Percentiles rank a stretch among this genome's conserved stretches.
phyloP scores from a whole-genome alignment of 345 rosid genomes.

The Moricandia arvensis region DNA sequence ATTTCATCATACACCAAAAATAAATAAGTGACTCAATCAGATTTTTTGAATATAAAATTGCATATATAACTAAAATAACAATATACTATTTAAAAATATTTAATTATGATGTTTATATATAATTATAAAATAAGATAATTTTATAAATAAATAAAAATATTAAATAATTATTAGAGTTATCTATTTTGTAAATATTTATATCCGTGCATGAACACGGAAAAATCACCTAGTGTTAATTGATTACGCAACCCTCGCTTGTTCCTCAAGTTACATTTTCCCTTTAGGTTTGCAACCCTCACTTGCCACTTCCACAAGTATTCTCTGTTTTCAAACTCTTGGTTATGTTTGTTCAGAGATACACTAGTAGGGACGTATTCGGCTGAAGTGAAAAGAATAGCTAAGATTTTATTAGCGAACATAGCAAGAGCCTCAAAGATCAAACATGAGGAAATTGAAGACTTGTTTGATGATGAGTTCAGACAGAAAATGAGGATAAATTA shows the following conservation, averaged over 20 bases:
- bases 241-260: constrained; percentile 16
- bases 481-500: constrained; percentile 14
- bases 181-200: no score
- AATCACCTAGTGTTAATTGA: no score
- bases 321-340: neutral
- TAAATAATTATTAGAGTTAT: no score
- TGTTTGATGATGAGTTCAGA: constrained; percentile 41
- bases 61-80: no score
- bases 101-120: no score
- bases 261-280: constrained; percentile 7
- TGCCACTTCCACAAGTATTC: neutral
- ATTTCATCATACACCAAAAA: no score
- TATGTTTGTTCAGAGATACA: constrained; percentile 32
- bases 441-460: constrained; percentile 34
- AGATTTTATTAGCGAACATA: constrained; percentile 34
- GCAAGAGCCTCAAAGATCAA: constrained; percentile 50
- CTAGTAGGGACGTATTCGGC: constrained; percentile 42
- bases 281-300: constrained; percentile 10
- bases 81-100: no score
- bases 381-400: constrained; percentile 38
- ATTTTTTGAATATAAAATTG: no score
- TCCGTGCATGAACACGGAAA: no score
- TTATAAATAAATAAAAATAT: no score
- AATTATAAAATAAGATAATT: no score
- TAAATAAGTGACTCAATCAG: no score